These are phyloP conservation scores for Pelargonium australe DNA, from an alignment of 441 rosid genomes.

Conservation along the genomic window DNA sequence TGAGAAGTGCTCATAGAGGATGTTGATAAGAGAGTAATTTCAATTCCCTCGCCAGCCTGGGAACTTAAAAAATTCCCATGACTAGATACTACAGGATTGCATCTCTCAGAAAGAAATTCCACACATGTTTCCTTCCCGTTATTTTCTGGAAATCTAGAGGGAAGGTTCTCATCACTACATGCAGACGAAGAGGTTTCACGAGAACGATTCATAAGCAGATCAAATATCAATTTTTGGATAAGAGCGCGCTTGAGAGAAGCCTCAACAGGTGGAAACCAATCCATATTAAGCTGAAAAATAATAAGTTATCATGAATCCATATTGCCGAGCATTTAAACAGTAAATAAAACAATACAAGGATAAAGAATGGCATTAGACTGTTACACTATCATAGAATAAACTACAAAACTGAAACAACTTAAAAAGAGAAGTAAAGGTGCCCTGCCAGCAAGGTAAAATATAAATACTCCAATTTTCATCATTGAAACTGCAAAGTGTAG, in stretches of 20 bases:
- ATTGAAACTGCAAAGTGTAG: neutral
- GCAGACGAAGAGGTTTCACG: slow-evolving; percentile 27
- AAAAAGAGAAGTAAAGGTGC: neutral
- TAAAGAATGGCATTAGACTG: neutral
- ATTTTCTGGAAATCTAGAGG: slow-evolving; percentile 39
- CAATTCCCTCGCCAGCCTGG: slow-evolving; percentile 52
- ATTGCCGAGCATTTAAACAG: slow-evolving; percentile 6
- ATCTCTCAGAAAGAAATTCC: slow-evolving; percentile 39
- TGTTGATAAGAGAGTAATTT: slow-evolving; percentile 57
- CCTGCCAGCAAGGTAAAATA: neutral
- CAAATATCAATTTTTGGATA: slow-evolving; percentile 53
- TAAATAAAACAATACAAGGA: slow-evolving; percentile 6
- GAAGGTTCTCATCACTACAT: slow-evolving; percentile 34
- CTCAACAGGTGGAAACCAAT: slow-evolving; percentile 65
- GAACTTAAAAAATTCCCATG: slow-evolving; percentile 40
- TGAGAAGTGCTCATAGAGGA: slow-evolving; percentile 54
- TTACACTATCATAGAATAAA: neutral
- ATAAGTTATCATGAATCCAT: slow-evolving; percentile 10
- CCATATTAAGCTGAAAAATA: slow-evolving; percentile 44
- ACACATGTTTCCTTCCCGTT: slow-evolving; percentile 30
- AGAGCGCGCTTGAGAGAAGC: slow-evolving; percentile 63
- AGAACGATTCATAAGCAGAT: slow-evolving; percentile 46
- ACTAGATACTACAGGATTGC: slow-evolving; percentile 35
- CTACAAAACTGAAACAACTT: neutral
- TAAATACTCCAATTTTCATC: neutral